Evolutionary conservation across 176 grass and related monocot species (phyloP), one percentile per base, ranked within the genome.

Genomic region (Saccharum spontaneum): DNA sequence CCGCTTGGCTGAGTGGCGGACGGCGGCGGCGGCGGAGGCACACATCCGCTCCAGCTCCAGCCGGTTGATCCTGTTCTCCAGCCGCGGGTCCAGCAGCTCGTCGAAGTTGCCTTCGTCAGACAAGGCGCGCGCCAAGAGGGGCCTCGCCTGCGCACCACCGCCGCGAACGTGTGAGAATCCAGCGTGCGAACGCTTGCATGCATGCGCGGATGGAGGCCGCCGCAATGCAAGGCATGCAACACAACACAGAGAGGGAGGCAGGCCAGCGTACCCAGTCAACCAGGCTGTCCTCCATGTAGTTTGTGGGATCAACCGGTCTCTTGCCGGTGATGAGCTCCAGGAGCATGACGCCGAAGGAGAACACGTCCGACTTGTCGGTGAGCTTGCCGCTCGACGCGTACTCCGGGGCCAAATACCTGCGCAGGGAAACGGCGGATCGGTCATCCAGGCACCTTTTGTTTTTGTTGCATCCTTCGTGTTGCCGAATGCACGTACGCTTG

Each of bases 261-360:
- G 18, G 4, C 49, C 76, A 40, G 37, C 37, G 90, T 37, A 98
- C 95, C 97, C 97, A 99, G 48, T 99, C 97, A 10, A 96, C 97
- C 76, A 99, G 79, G 88, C 91, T 94, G 28, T 99, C 97, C 45
- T 96, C 97, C 93, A 96, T 96, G 83, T 81, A 86, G 26, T 76
- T 85, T 0, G 71, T 79, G 67, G 81, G 46, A 15, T 99, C 93
- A 1, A 96, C 88, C 9, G 97, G 91, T 14, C 91, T 69, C 52
- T 89, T 88, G 75, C 97, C 97, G 28, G 93, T 99, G 72, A 99
- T 96, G 36, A 99, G 87, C 88, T 99, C 93, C 8, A 99, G 88
- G 76, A 96, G 92, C 97, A 99, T 94, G 36, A 99, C 97, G 48
- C 97, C 97, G 40, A 89, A 99, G 18, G 97, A 99, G 93, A 99